Conservation (phyloP, 345 rosid species). For the Hibiscus trionum region DNA sequence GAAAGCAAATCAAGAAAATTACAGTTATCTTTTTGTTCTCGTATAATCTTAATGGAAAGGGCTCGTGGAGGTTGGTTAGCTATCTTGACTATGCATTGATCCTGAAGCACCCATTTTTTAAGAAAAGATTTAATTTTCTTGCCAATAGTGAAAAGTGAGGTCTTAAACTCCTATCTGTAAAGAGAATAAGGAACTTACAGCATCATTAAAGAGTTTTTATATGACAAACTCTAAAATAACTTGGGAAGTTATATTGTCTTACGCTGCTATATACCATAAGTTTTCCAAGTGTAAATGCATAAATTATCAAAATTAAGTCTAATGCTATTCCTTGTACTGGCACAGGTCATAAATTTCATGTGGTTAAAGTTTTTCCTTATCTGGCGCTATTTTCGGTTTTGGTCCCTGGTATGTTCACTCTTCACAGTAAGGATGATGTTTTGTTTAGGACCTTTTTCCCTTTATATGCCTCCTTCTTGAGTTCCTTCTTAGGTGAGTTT, state of each 20-base stretch:
- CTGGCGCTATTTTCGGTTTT: conserved; percentile 95
- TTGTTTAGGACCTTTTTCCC: background rate
- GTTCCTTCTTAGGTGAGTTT: background rate
- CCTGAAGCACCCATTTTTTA: background rate
- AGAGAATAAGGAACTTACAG: background rate
- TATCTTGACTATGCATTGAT: background rate
- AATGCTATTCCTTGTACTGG: conserved; percentile 18
- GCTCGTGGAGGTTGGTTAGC: background rate
- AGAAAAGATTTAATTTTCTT: background rate
- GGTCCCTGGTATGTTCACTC: conserved; percentile 73
- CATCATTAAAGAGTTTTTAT: background rate
- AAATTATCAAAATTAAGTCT: background rate
- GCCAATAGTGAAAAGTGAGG: background rate
- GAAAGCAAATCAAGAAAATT: background rate
- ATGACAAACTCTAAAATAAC: background rate
- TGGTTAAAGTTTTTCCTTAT: conserved; percentile 90
- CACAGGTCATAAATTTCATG: conserved; percentile 91
- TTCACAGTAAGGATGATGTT: background rate
- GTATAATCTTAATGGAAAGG: background rate
- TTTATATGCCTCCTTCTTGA: background rate
- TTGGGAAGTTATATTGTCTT: background rate
- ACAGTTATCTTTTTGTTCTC: background rate
- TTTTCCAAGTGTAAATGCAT: background rate
- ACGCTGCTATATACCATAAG: background rate
- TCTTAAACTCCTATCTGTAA: background rate